Evolutionary conservation across 257 asterid species (phyloP).

Genomic region (Solanum phureja): DNA sequence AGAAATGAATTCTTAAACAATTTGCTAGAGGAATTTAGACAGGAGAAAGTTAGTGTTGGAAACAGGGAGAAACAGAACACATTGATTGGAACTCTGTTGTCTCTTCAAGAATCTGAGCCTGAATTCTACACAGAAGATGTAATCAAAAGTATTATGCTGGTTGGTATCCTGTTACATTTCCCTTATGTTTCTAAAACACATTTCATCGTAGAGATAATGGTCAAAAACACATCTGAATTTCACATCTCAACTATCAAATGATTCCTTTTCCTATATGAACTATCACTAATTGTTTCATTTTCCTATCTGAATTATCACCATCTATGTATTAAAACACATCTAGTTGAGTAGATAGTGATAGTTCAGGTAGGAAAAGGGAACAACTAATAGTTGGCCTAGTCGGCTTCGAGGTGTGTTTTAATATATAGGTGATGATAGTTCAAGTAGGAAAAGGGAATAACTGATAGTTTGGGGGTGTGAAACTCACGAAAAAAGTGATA

Average conservation of each 20-base stretch:
- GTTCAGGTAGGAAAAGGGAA: no score
- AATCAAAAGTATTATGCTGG: slow-evolving; percentile 20
- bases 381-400: not conserved
- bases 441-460: not conserved
- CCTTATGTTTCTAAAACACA: not conserved
- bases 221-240: not conserved
- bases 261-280: no score
- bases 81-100: slow-evolving; percentile 14
- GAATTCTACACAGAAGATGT: slow-evolving; percentile 14
- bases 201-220: not conserved
- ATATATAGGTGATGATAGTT: not conserved
- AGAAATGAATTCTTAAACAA: slow-evolving; percentile 9
- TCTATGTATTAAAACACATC: no score
- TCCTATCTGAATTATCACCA: not conserved
- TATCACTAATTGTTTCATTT: not conserved
- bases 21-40: not conserved
- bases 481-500: not conserved
- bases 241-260: no score
- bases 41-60: not conserved
- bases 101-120: slow-evolving; percentile 11
- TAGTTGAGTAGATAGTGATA: no score
- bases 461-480: not conserved
- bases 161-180: not conserved
- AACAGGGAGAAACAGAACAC: not conserved
- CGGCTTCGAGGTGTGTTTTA: not conserved